Evolutionary conservation across 2,329 filamentous ascomycete species (phyloP), one percentile per base, ranked within the genome.

Genomic region (Botrytis tulipae): DNA sequence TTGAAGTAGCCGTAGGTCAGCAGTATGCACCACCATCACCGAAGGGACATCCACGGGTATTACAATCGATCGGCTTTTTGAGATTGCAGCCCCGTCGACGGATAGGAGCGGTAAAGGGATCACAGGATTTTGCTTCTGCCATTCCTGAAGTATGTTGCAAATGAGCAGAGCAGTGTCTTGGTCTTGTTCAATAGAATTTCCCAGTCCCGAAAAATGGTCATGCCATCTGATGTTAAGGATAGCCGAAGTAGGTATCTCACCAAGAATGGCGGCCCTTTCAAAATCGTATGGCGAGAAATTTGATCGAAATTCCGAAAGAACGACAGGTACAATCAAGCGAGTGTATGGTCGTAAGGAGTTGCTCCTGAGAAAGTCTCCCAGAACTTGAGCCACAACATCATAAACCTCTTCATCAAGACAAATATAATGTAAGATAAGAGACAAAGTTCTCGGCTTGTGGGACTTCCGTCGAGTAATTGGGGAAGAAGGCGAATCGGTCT

Each of bases 41-140:
- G 92, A 90, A 0, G 95, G 95, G 1, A 99, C 90, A 74, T 97
- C 94, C 22, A 99, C 95, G 0, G 95, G 93, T 71, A 99, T 97
- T 44, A 92, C 85, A 77, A 99, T 95, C 20, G 90, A 90, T 32
- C 87, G 87, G 75, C 82, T 85, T 32, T 87, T 84, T 35, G 82
- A 70, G n/a, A 80, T 76, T 1, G 76, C 75, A 18, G 78, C 78
- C 40, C 78, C 73, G 54, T 77, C 75, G 44, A 76, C 73, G 60
- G 74, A 71, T 32, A 79, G 70, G 14, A 76, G 78, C 10, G 76
- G 68, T 37, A 80, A 72, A 44, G 75, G 73, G 32, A 80, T 79
- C 12, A 51, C 74, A 4, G 77, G 74, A 32, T 72, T 78, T 48
- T 77, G 54, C 48, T 78, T 68, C 59, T 77, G 76, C 77, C 81